phyloP scores from a whole-genome alignment of 768 basidiomycete species.

The Leccinum boreale region DNA sequence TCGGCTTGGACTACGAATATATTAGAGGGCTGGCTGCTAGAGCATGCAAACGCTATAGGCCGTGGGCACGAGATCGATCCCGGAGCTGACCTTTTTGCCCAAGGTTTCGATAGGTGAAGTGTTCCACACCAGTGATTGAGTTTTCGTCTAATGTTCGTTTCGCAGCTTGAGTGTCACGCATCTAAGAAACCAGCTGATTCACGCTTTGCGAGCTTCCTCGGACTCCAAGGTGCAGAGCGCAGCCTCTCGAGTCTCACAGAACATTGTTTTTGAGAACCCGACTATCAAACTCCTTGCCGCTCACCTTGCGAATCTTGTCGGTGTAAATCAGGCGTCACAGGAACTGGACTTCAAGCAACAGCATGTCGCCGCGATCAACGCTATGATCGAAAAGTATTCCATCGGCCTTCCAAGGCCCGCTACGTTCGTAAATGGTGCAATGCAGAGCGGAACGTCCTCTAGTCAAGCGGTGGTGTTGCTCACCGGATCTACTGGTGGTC shows the following conservation, averaged over 20 bases:
- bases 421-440: not conserved
- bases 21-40: constrained; percentile 6
- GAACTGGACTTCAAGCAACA: not conserved
- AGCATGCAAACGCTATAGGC: constrained; percentile 1
- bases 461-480: constrained; percentile 10
- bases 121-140: too few species aligned
- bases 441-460: not conserved
- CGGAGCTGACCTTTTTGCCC: constrained; percentile 20
- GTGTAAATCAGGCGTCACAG: not conserved
- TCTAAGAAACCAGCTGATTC: constrained; percentile 10
- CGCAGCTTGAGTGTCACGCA: constrained; percentile 22
- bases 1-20: not conserved
- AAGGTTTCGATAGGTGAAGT: constrained; percentile 33
- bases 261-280: constrained; percentile 37
- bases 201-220: constrained; percentile 22
- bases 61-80: not conserved
- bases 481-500: constrained; percentile 43
- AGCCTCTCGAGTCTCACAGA: constrained; percentile 21
- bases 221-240: constrained; percentile 18
- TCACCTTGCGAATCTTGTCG: constrained; percentile 5
- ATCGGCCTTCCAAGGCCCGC: not conserved
- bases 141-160: not conserved
- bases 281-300: constrained; percentile 24
- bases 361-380: constrained; percentile 24
- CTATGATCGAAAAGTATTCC: constrained; percentile 24